Percentiles rank a stretch among this genome's conserved stretches.
These are phyloP conservation scores for Ustilago cynodontis DNA, from an alignment of 1,284 basidiomycete genomes.

Conservation along the genomic window DNA sequence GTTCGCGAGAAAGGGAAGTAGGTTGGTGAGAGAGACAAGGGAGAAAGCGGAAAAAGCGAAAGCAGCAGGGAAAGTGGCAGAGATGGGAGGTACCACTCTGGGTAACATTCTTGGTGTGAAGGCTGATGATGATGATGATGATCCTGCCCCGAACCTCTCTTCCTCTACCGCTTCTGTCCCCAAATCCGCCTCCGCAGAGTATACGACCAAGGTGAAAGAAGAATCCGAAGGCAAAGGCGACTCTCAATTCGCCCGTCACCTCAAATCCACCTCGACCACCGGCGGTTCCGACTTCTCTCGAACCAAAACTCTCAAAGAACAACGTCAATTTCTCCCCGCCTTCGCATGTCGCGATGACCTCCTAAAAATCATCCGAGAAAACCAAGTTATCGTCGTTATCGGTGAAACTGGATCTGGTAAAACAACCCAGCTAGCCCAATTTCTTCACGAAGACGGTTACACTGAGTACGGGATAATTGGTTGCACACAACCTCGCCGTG, in stretches of 20 bases:
- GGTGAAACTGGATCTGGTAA: constrained; percentile 97
- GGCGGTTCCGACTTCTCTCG: constrained; percentile 87
- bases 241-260: constrained; percentile 92
- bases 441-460: constrained; percentile 95
- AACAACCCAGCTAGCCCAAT: constrained; percentile 91
- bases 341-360: constrained; percentile 97
- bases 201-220: constrained; percentile 2
- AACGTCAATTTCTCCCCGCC: constrained; percentile 95
- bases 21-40: constrained; percentile 91
- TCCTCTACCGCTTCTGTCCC: constrained; percentile 7
- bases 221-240: constrained; percentile 88
- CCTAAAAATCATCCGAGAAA: constrained; percentile 89
- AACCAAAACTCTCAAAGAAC: constrained; percentile 88
- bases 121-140: constrained; percentile 80
- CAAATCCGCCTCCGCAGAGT: neutral
- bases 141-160: constrained; percentile 9
- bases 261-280: constrained; percentile 73
- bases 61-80: constrained; percentile 89
- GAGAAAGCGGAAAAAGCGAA: constrained; percentile 86
- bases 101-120: constrained; percentile 98
- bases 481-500: constrained; percentile 95
- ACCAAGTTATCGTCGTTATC: constrained; percentile 92
- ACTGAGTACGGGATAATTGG: constrained; percentile 88
- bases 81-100: constrained; percentile 88
- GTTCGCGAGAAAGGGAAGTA: constrained; percentile 94